A percentile compares a stretch with the other conserved stretches of the same genome.
Conservation (phyloP, 176 grass and related monocot species). For the Alloteropsis semialata region DNA sequence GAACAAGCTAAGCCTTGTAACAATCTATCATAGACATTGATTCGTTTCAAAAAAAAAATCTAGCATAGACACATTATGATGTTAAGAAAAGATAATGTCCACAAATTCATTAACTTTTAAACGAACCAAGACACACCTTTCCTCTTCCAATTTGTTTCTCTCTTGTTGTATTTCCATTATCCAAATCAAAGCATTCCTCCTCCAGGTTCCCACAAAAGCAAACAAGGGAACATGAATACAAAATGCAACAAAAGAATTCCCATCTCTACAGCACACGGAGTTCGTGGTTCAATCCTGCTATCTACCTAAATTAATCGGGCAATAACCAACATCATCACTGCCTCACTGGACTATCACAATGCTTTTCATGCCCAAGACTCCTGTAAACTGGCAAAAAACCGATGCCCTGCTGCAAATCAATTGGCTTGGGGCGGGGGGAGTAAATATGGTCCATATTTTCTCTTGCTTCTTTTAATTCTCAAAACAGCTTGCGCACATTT, state of each 20-base stretch:
- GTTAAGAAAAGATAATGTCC: not conserved
- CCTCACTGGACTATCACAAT: not conserved
- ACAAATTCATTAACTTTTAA: not conserved
- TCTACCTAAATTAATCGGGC: not conserved
- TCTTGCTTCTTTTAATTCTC: not conserved
- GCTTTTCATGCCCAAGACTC: not conserved
- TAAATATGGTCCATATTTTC: not conserved
- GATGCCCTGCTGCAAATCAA: too few relatives aligned
- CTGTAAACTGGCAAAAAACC: not conserved
- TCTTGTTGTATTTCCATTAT: not conserved
- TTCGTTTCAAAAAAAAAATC: too few relatives aligned
- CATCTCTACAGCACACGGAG: not conserved
- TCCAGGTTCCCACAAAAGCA: not conserved
- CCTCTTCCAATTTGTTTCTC: not conserved
- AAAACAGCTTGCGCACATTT: not conserved
- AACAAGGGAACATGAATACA: not conserved
- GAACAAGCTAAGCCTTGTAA: not conserved
- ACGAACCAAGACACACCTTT: not conserved
- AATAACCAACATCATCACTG: not conserved
- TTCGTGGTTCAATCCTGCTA: not conserved
- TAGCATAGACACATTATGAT: not conserved
- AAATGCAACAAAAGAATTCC: not conserved
- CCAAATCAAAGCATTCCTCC: not conserved
- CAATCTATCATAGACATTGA: too few relatives aligned
- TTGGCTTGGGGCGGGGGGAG: not conserved